Evolutionary conservation across 2,329 filamentous ascomycete species (phyloP), one percentile per base, ranked within the genome.

Genomic region (Plenodomus biglobosus): DNA sequence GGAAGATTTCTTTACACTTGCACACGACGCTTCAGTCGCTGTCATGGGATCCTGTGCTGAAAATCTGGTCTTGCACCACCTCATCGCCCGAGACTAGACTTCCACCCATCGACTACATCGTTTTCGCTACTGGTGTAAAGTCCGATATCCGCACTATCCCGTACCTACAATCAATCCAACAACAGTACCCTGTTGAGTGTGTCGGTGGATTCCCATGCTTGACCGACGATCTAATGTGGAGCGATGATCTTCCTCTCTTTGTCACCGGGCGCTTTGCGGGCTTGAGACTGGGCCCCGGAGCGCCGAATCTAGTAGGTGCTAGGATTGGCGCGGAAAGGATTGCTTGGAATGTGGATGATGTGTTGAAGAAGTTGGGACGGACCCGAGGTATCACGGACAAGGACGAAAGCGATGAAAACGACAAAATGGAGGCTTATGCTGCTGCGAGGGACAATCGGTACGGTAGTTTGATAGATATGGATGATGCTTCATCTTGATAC

Each of bases 221-320:
- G 42, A 92, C 81, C 2, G 82, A 92, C 36, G 87, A 92, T 59
- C 74, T 92, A 51, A 86, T 85, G 79, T 92, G 88, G 88, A 77
- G 77, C 32, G 76, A 85, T 0, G 82, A 83, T n/a, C 80, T 92
- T 1, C 88, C 88, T 1, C 70, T 91, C 1, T 92, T 90, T 62
- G 71, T 88, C 48, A 85, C 85, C 0, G 88, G 88, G 1, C 77
- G 83, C 43, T 72, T 92, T 30, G 88, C 85, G 0, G 82, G 79
- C 1, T 67, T 92, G 56, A 78, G 84, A 47, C 72, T 92, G 0
- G 88, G 88, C 0, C 88, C 88, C 10, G 86, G 84, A 0, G 86
- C 86, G 1, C 83, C 82, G 0, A 92, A 92, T 65, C 74, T 92
- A 3, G 87, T 87, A 21, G 88, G 88, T 0, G 87, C 87, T 2